Conservation (phyloP, 2,329 filamentous ascomycete genomes). For the Colletotrichum sp. region DNA sequence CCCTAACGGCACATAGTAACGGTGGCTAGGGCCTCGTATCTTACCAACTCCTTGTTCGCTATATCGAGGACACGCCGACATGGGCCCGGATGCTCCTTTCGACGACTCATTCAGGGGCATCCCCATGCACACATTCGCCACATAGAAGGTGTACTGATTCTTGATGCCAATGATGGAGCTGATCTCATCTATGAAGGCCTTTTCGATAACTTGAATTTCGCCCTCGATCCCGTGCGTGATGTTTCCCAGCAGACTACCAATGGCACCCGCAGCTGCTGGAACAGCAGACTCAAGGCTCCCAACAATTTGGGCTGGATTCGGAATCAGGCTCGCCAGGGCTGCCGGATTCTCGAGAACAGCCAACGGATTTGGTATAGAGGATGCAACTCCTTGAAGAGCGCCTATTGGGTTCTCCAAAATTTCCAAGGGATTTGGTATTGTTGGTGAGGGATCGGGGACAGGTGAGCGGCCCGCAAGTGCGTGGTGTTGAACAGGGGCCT, state of each 20-base stretch:
- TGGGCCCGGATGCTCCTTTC: background rate
- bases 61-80: background rate
- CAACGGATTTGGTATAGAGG: background rate
- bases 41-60: background rate
- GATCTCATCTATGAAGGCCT: background rate
- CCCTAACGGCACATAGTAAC: no score
- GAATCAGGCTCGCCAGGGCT: background rate
- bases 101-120: background rate
- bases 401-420: background rate
- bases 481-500: background rate
- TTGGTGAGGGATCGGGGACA: background rate
- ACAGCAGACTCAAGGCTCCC: background rate
- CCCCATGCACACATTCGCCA: background rate
- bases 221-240: background rate
- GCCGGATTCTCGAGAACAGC: background rate
- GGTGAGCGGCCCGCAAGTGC: background rate
- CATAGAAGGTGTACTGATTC: background rate
- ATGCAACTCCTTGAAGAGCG: background rate
- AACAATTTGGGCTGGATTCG: background rate
- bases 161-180: background rate
- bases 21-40: no score
- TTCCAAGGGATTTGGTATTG: background rate
- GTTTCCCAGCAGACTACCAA: background rate
- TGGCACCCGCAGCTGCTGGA: background rate
- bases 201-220: background rate